Evolutionary conservation across 1,284 basidiomycete species (phyloP).

Genomic region (Agaricales sp.): DNA sequence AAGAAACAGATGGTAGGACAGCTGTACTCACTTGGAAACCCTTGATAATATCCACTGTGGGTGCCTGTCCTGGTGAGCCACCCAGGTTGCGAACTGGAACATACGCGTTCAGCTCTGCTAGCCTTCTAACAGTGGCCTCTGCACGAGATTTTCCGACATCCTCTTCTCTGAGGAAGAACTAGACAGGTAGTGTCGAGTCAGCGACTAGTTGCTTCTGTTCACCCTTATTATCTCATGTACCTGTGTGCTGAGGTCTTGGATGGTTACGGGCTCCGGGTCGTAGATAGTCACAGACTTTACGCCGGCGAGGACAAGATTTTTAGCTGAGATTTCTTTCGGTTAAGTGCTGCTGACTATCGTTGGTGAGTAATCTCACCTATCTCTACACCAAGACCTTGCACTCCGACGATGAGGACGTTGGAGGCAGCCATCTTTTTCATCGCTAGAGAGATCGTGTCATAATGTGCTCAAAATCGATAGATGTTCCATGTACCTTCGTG

Average conservation of each 20-base stretch:
- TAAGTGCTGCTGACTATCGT: conserved; percentile 3
- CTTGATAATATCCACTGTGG: conserved; percentile 72
- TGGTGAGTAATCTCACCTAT: conserved; percentile 55
- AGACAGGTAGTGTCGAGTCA: conserved; percentile 9
- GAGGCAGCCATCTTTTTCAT: conserved; percentile 99
- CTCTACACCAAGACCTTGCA: conserved; percentile 92
- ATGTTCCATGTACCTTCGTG: conserved; percentile 66
- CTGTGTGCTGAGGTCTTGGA: conserved; percentile 91
- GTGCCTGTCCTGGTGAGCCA: conserved; percentile 58
- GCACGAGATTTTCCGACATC: conserved; percentile 89
- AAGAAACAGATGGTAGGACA: conserved; percentile 3
- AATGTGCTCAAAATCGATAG: conserved; percentile 6
- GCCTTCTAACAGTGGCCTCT: conserved; percentile 76
- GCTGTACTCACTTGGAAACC: conserved; percentile 71
- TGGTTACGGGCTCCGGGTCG: conserved; percentile 81
- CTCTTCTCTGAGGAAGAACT: conserved; percentile 91
- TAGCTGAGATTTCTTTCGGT: conserved; percentile 46
- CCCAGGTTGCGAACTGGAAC: conserved; percentile 83
- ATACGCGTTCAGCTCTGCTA: conserved; percentile 94
- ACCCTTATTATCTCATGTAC: too few relatives aligned
- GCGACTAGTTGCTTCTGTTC: too few relatives aligned
- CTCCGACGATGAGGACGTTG: conserved; percentile 90
- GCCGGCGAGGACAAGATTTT: conserved; percentile 92
- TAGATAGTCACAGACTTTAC: conserved; percentile 97
- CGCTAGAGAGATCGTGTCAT: conserved; percentile 35